Evolutionary conservation across 2,329 filamentous ascomycete genomes (phyloP), one percentile per base, ranked within the genome.

Genomic region (Cadophora sp.): DNA sequence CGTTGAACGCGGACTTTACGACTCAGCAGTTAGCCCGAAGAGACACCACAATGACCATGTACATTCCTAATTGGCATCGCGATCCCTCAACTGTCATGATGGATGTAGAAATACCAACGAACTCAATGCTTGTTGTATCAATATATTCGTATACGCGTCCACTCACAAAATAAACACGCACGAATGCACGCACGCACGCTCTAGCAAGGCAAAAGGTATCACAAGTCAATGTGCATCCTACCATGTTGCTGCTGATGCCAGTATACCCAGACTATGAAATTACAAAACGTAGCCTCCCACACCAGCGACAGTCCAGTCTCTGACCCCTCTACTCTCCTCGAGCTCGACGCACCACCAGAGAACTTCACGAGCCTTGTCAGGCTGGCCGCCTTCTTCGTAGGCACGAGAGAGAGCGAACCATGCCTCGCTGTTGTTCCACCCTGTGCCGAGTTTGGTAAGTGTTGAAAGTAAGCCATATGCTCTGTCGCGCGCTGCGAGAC

Each of bases 301-400:
- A 24, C 89, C 88, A 61, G 84, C 84, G 3, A 87, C 89, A 31
- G 93, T 85, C 96, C 95, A 98, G 68, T 87, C 86, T 67, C 96
- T 88, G 59, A 97, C 86, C 0, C 91, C 93, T 72, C 88, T 89
- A 8, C 88, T 89, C 78, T 99, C 95, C 78, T 98, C 96, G 34
- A 99, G 84, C 80, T 97, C 94, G 14, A 99, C 92, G 75, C 94
- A 97, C 94, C 95, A 98, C 96, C 96, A 98, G 7, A 98, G 85
- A 56, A 94, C 93, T 74, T 96, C 92, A 81, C 94, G 97, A 16
- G 96, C 92, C 82, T 95, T 97, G 46, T 96, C 92, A 1, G 88
- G 80, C 81, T 97, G 92, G 0, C 91, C 92, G 67, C 92, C 92
- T 77, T 94, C 89, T 79, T 99, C 96, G 76, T 97, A 92, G 11